Percentiles rank a stretch among this genome's conserved stretches.
phyloP scores from a whole-genome alignment of 73 alveolate genomes.

The Symbiodinium natans region DNA sequence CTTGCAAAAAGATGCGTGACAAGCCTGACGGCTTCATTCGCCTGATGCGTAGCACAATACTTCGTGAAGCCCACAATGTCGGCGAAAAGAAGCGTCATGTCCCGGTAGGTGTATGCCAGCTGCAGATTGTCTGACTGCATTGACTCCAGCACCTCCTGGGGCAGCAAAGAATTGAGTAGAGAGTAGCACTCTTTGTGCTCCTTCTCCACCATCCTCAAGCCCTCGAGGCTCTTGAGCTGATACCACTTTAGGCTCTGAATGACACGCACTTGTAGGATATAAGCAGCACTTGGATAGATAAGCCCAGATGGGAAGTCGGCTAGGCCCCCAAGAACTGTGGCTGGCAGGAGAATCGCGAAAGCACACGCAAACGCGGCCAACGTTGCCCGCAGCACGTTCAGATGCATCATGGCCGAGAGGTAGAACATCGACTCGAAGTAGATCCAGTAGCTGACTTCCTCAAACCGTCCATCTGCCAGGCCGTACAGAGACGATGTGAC shows the following conservation, averaged over 20 bases:
- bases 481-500: constrained; percentile 44
- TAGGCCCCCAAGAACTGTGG: constrained; percentile 11
- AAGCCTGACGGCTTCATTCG: constrained; percentile 28
- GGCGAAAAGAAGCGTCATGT: constrained; percentile 67
- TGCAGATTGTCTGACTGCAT: constrained; percentile 75
- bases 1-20: constrained; percentile 76
- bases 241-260: constrained; percentile 42
- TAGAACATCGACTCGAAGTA: constrained; percentile 59
- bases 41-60: constrained; percentile 33
- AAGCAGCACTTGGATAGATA: constrained; percentile 37
- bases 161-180: constrained; percentile 41
- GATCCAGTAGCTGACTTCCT: constrained; percentile 81
- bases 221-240: constrained; percentile 82
- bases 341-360: constrained; percentile 15
- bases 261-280: constrained; percentile 34
- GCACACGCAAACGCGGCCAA: constrained; percentile 2
- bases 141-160: constrained; percentile 54
- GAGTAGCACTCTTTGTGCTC: constrained; percentile 69
- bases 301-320: constrained; percentile 82
- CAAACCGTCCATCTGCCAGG: constrained; percentile 7
- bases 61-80: constrained; percentile 87
- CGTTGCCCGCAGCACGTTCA: constrained; percentile 47
- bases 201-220: constrained; percentile 64
- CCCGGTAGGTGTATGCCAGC: constrained; percentile 33
- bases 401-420: constrained; percentile 78